A percentile compares a stretch with the other conserved stretches of the same genome.
Conservation (phyloP, 768 basidiomycete species). For the Lentinula sp. region DNA sequence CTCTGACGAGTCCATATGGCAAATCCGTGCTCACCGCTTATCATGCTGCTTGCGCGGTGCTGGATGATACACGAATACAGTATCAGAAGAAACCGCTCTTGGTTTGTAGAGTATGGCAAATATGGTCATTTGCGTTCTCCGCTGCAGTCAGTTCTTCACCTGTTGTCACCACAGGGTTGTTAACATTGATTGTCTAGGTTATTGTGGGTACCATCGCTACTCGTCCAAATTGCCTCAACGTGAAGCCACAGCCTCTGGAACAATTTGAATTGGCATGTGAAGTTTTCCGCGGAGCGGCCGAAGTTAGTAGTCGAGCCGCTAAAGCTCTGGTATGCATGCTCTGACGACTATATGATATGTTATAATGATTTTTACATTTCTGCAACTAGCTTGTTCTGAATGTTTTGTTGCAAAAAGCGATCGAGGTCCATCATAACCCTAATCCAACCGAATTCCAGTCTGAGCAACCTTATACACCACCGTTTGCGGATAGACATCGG, state of each 20-base stretch:
- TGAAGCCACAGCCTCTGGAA: slow-evolving; percentile 39
- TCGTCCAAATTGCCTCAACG: slow-evolving; percentile 31
- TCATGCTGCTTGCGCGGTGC: slow-evolving; percentile 40
- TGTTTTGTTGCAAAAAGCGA: slow-evolving; percentile 37
- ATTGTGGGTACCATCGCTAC: slow-evolving; percentile 52
- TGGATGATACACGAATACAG: slow-evolving; percentile 34
- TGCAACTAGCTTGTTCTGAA: slow-evolving; percentile 36
- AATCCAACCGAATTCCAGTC: background rate
- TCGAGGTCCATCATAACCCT: slow-evolving; percentile 17
- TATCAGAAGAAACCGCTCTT: slow-evolving; percentile 38
- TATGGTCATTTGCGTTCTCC: slow-evolving; percentile 54
- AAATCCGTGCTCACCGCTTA: slow-evolving; percentile 50
- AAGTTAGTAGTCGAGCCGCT: slow-evolving; percentile 43
- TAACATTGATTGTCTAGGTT: slow-evolving; percentile 25
- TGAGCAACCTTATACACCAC: slow-evolving; percentile 13
- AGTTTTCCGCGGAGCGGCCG: slow-evolving; percentile 38
- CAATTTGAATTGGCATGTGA: slow-evolving; percentile 41
- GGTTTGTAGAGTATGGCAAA: slow-evolving; percentile 47
- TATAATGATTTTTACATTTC: background rate
- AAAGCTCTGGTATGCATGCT: slow-evolving; percentile 32
- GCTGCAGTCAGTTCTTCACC: slow-evolving; percentile 37
- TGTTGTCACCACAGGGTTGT: background rate
- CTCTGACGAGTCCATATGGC: slow-evolving; percentile 40
- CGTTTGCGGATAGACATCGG: background rate
- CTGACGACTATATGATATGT: no score